A percentile compares a stretch with the other conserved stretches of the same genome.
phyloP scores from a whole-genome alignment of 2,329 filamentous ascomycete species.

The Pestalotiopsis fici region DNA sequence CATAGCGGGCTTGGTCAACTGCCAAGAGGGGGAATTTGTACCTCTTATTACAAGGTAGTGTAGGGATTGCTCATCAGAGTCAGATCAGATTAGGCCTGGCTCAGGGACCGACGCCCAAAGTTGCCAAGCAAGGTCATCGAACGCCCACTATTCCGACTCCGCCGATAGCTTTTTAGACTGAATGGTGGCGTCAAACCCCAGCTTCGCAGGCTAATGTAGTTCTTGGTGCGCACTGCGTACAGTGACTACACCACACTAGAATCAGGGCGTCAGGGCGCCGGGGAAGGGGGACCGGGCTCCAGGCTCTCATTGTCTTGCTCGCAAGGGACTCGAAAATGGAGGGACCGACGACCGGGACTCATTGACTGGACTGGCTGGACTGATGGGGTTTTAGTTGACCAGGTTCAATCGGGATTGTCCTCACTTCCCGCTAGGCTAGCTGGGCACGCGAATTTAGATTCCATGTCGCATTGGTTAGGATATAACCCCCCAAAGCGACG shows the following conservation, averaged over 20 bases:
- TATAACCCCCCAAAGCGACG: not conserved
- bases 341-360: not conserved
- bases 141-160: constrained; percentile 2
- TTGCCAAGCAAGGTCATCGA: not conserved
- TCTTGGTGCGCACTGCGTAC: too few species aligned
- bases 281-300: not conserved
- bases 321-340: not conserved
- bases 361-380: too few species aligned
- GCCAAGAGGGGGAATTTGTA: too few species aligned
- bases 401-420: not conserved
- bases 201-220: not conserved
- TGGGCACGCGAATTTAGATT: not conserved
- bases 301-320: not conserved
- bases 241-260: not conserved
- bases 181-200: constrained; percentile 2
- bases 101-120: not conserved
- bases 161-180: not conserved
- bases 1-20: too few species aligned
- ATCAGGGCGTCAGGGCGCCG: not conserved
- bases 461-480: not conserved
- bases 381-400: too few species aligned
- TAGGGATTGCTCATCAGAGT: too few species aligned
- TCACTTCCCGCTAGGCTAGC: not conserved
- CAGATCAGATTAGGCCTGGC: not conserved
- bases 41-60: too few species aligned